Evolutionary conservation across 768 basidiomycete genomes (phyloP).

Genomic region (Boletus rubroflammeus): DNA sequence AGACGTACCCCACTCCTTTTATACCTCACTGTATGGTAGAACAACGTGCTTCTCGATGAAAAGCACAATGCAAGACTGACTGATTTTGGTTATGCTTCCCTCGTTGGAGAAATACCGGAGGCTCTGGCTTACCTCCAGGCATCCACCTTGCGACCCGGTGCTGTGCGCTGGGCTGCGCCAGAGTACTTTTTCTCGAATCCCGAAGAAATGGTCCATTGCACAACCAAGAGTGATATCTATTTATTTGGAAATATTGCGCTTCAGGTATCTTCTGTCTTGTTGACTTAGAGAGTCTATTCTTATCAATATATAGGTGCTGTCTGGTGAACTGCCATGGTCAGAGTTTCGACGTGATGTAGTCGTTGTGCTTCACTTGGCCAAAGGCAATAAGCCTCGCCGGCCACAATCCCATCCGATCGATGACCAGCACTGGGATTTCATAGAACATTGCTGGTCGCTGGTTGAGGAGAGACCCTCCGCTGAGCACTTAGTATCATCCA

Average conservation of each 20-base stretch:
- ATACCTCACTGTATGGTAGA: slow-evolving; percentile 1
- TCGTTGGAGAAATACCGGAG: slow-evolving; percentile 5
- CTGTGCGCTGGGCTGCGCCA: slow-evolving; percentile 8
- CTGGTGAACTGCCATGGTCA: slow-evolving; percentile 4
- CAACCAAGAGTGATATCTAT: slow-evolving; percentile 8
- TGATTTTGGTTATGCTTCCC: slow-evolving; percentile 8
- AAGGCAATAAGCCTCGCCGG: slow-evolving; percentile 3
- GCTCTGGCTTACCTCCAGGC: slow-evolving; percentile 2
- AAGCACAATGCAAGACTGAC: background rate
- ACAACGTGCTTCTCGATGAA: slow-evolving; percentile 7
- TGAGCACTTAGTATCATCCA: background rate
- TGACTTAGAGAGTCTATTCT: background rate
- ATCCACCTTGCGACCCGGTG: slow-evolving; percentile 2
- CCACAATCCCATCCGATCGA: slow-evolving; percentile 5
- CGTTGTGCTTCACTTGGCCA: background rate
- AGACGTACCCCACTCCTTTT: background rate
- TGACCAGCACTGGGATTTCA: slow-evolving; percentile 6
- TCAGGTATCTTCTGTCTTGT: background rate
- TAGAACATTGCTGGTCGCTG: slow-evolving; percentile 4
- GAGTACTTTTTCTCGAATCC: slow-evolving; percentile 1
- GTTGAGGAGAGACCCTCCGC: slow-evolving; percentile 2
- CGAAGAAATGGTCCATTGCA: background rate
- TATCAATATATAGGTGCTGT: background rate
- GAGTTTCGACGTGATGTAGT: slow-evolving; percentile 1
- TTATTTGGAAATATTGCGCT: slow-evolving; percentile 7